phyloP scores from a whole-genome alignment of 495 filamentous ascomycete genomes.

The Penicillium nucicola region DNA sequence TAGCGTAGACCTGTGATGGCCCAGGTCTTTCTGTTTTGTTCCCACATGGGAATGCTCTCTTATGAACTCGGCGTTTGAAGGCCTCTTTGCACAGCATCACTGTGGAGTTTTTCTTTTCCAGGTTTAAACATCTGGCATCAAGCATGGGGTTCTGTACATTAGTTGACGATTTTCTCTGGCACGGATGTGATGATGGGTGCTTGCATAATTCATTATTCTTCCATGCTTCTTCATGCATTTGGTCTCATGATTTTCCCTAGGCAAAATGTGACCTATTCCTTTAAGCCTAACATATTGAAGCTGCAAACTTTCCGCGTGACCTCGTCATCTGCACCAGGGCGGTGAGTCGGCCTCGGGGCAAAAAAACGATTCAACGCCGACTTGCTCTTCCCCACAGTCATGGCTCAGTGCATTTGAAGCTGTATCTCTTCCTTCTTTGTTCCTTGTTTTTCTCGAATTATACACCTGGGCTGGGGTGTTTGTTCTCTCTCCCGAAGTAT shows the following conservation, averaged over 20 bases:
- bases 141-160: constrained; percentile 42
- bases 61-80: constrained; percentile 23
- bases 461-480: background rate
- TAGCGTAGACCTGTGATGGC: constrained; percentile 32
- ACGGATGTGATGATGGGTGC: constrained; percentile 1
- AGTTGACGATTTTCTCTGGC: constrained; percentile 17
- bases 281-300: background rate
- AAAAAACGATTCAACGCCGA: constrained; percentile 6
- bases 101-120: constrained; percentile 37
- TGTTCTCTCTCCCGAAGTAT: background rate
- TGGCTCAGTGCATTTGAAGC: constrained; percentile 2
- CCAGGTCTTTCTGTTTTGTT: constrained; percentile 6
- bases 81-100: constrained; percentile 35
- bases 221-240: too few relatives aligned
- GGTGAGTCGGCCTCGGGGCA: constrained; percentile 8
- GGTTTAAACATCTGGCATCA: constrained; percentile 25
- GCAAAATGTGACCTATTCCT: background rate
- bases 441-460: background rate
- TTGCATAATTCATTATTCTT: constrained; percentile 4
- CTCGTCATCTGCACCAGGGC: constrained; percentile 3
- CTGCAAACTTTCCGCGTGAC: background rate
- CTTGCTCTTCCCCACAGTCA: constrained; percentile 8
- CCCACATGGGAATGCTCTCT: constrained; percentile 9
- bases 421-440: background rate
- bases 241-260: background rate